These are phyloP conservation scores for Lactifluus subvellereus DNA, from an alignment of 768 basidiomycete species.

Conservation along the genomic window DNA sequence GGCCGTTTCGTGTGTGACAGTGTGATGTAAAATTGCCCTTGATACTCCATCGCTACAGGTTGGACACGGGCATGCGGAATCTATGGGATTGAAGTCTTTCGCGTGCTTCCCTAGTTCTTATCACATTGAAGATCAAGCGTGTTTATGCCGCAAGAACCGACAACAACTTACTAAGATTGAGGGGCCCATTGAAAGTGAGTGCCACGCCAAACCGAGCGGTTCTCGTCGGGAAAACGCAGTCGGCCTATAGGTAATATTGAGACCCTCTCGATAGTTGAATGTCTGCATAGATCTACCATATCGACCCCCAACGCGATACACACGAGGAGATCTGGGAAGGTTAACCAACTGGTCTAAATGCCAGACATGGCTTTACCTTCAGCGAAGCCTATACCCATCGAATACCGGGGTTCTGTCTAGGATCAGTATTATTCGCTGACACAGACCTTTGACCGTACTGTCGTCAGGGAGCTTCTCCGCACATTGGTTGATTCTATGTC, in stretches of 20 bases:
- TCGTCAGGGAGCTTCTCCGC: constrained; percentile 72
- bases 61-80: constrained; percentile 77
- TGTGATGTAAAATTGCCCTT: constrained; percentile 71
- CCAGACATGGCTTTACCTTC: constrained; percentile 49
- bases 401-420: constrained; percentile 71
- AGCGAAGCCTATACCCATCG: constrained; percentile 90
- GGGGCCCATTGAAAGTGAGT: constrained; percentile 70
- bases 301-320: constrained; percentile 90
- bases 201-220: constrained; percentile 91
- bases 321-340: constrained; percentile 65
- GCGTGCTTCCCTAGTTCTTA: constrained; percentile 66
- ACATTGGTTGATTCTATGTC: constrained; percentile 72
- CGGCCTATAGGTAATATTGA: constrained; percentile 47
- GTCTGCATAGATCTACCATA: constrained; percentile 55
- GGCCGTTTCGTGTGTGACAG: constrained; percentile 71
- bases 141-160: not conserved
- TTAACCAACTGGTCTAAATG: not conserved
- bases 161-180: constrained; percentile 68
- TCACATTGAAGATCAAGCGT: not conserved
- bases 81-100: constrained; percentile 65
- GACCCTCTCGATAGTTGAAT: not conserved
- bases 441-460: constrained; percentile 39
- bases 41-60: constrained; percentile 66
- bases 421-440: constrained; percentile 8
- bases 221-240: constrained; percentile 90